Evolutionary conservation across 2,329 filamentous ascomycete species (phyloP), one percentile per base, ranked within the genome.

Genomic region (Pseudogymnoascus sp.): DNA sequence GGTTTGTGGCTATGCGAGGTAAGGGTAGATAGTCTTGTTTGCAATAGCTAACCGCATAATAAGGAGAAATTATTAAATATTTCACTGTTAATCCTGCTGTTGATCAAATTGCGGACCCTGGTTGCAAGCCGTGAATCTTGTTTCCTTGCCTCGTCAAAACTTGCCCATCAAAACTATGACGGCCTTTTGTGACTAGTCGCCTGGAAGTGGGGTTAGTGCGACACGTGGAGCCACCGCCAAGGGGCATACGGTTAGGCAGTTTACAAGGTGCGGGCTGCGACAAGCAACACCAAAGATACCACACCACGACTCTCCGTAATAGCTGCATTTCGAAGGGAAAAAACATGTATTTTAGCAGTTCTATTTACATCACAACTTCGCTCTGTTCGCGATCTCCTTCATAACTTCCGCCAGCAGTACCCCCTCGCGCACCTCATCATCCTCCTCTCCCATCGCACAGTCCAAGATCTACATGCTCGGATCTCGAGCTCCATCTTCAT

Each of bases 401-500:
- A 11, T 36, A 36, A 36, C 3, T 36, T 36, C 33, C 2, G 62
- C 67, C 23, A 69, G 61, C 23, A 70, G 12, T 9, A 36, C 60
- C 1, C 69, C 69, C 19, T 69, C 69, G 12, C 66, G 64, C 45
- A 69, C 64, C 8, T 68, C 68, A 61, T 69, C 69, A 2, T 65
- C 69, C 36, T 67, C 69, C 11, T 69, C 66, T 7, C 66, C 69
- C 52, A 70, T 1, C 35, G 25, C 16, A 70, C 65, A 23, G 5
- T 63, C 7, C 69, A 67, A n/a, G 66, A 67, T 60, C 60, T 67
- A 23, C 35, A 55, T 1, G 65, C 62, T 25, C 84, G 72, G 2
- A 87, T 79, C 67, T 87, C 85, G n/a, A 87, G 72, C 66, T 88
- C 85, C 33, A 87, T 87, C 72, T 87, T 87, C 84, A 87, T 87